A percentile compares a stretch with the other conserved stretches of the same genome.
phyloP scores from a whole-genome alignment of 805 yeast species.

The Candida coleopterorum region DNA sequence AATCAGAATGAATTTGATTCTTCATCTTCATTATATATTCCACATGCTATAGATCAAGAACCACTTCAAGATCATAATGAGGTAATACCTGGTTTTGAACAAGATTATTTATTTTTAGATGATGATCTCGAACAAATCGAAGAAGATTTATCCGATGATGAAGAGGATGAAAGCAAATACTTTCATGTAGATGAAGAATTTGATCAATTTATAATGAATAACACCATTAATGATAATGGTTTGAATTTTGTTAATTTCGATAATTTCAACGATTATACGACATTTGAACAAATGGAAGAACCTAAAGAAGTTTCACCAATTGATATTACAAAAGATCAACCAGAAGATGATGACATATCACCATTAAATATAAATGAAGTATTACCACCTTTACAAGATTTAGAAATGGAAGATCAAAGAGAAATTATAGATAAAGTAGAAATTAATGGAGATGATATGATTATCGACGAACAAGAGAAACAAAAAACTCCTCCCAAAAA shows the following conservation, averaged over 20 bases:
- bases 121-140: conserved; percentile 25
- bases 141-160: conserved; percentile 37
- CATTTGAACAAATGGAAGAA: conserved; percentile 4
- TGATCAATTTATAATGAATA: conserved; percentile 21
- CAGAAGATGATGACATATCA: conserved; percentile 1
- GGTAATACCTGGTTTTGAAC: conserved; percentile 28
- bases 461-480: too few species aligned
- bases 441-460: neutral
- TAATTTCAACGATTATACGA: conserved; percentile 2
- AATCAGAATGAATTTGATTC: conserved; percentile 8
- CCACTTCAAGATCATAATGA: conserved; percentile 8
- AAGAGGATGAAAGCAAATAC: conserved; percentile 36
- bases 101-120: conserved; percentile 29
- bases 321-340: conserved; percentile 3
- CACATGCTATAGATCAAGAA: conserved; percentile 12
- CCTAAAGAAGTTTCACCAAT: neutral
- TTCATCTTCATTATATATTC: conserved; percentile 29
- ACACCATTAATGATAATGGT: conserved; percentile 23
- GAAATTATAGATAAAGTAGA: neutral
- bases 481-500: neutral
- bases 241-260: conserved; percentile 14
- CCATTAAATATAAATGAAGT: neutral
- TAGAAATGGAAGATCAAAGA: neutral
- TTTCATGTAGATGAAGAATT: conserved; percentile 34
- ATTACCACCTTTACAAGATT: neutral